Evolutionary conservation across 2,329 filamentous ascomycete species (phyloP), one percentile per base, ranked within the genome.

Genomic region (Claviceps capensis): DNA sequence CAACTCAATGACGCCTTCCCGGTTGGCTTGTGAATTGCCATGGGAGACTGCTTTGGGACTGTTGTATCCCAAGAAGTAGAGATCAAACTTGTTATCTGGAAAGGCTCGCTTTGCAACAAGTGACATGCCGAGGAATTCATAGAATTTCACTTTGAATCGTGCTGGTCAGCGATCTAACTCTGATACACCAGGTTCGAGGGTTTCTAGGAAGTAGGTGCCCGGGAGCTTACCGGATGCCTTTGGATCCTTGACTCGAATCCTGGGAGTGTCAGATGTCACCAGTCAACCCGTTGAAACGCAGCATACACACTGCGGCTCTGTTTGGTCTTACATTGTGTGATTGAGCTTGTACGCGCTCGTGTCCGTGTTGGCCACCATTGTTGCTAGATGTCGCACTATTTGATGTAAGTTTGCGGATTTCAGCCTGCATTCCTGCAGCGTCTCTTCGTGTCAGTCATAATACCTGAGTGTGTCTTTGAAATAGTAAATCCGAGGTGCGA

Each of bases 11-110:
- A 97, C 78, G 47, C 88, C 93, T 68, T 95, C 85, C 51, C 93
- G 85, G 68, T 95, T 88, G 72, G 84, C 90, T 34, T 70, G 64
- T 63, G 83, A 79, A 57, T 82, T 82, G 61, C 83, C 85, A 53
- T 78, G 74, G 9, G 86, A 93, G n/a, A 80, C 72, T 14, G 91
- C 85, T 40, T 78, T 74, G 9, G 88, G 80, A 36, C 81, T 79
- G 65, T 95, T 85, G 71, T 94, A 97, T 54, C 84, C 89, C 54
- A 98, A 77, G 72, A 97, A 97, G 75, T 97, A 97, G 30, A 96
- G 81, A 62, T 93, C 88, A 68, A 97, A 97, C 65, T 94, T 95
- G 68, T 81, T 81, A 54, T 95, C 89, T 14, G 90, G 86, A 63
- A 88, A 86, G 56, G 85, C 74, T 47, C 93, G 75, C 70, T 90